Evolutionary conservation across 2,329 filamentous ascomycete genomes (phyloP), one percentile per base, ranked within the genome.

Genomic region (Aspergillus ibericus): DNA sequence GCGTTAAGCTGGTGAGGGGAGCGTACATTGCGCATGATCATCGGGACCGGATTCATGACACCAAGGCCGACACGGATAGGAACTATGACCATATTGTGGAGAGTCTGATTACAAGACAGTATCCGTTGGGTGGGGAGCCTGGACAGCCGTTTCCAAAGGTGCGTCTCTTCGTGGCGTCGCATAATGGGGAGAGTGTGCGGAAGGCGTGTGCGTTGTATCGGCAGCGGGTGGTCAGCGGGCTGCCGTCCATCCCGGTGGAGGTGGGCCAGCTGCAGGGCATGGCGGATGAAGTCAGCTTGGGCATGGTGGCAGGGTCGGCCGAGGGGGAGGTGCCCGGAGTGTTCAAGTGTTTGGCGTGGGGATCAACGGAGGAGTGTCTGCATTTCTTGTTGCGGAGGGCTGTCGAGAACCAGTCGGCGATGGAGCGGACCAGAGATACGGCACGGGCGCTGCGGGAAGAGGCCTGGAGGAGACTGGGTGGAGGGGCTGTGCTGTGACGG

Each of bases 241-340:
- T 72, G 59, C 65, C 70, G 58, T 70, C 71, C 29, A 68, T 73
- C 54, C 73, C 77, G 3, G 70, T 82, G 1, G 72, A 78, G 15
- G 90, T 89, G 72, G 88, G 88, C 2, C 92, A 96, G 77, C 82
- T 96, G 5, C 88, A 92, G 77, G 92, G 92, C 25, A 96, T 96
- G 92, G 92, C 92, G 1, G 92, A 96, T 66, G 91, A 96, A 71
- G 85, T 96, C 52, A 90, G 87, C 22, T 81, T 82, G 61, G 75
- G 77, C 10, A 68, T 85, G 1, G 70, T 84, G n/a, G 42, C 36
- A 12, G 52, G 52, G 8, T 34, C 49, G 8, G 70, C 76, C 48
- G 56, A 62, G 34, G 51, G 46, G 13, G 53, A 50, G 25, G 53
- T 63, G 7, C 78, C 78, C 27, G 75, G 72, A 54, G 80, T 81